Base-by-base conservation (phyloP, 108 stramenopile genomes). In the Seminavis robusta region DNA sequence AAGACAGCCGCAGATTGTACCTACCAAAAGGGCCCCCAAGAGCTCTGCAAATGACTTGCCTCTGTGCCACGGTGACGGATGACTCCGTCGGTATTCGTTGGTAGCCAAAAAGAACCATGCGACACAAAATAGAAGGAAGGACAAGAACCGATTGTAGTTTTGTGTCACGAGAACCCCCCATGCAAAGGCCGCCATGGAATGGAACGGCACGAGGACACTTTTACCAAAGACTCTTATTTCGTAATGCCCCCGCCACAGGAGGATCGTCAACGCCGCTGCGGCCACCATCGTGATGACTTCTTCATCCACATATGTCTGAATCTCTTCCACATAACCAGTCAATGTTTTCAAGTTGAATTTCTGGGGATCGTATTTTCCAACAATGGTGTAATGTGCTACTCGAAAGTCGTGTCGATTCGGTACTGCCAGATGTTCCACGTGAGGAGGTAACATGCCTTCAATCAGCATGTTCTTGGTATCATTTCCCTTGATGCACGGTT, bases 71-170 rank as follows among this genome's bases (percentile, higher is more conserved):
- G 82, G 87, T n/a, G 73, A 83, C 32, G 91, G 91, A 57, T 86
- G 80, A 8, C 73, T 56, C 8, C 66, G 52, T 34, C 83, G 72
- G 3, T 58, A 51, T 3, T 59, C 69, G 55, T 72, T 73, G 28
- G 71, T 79, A 1, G 86, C 86, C 38, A 89, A 53, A 76, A 93
- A 69, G 0, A 79, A 50, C 88, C 85, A 89, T 20, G 82, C 87
- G 9, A 75, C 41, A 21, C 63, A 25, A 24, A 79, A 55, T 58
- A 63, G 54, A 45, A 72, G 4, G 59, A 60, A 73, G 0, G 74
- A 62, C 10, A 75, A 75, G 0, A 74, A 43, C 49, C 80, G 47
- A 29, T 76, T 67, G 2, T 82, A 83, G 10, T 65, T 60, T 40
- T 86, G 84, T 17, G 88, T 71, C 17, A 86, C 44, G 28, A 65